Percentiles rank a stretch among this genome's conserved stretches.
phyloP scores from a whole-genome alignment of 345 rosid species.

The Erucastrum elatum region DNA sequence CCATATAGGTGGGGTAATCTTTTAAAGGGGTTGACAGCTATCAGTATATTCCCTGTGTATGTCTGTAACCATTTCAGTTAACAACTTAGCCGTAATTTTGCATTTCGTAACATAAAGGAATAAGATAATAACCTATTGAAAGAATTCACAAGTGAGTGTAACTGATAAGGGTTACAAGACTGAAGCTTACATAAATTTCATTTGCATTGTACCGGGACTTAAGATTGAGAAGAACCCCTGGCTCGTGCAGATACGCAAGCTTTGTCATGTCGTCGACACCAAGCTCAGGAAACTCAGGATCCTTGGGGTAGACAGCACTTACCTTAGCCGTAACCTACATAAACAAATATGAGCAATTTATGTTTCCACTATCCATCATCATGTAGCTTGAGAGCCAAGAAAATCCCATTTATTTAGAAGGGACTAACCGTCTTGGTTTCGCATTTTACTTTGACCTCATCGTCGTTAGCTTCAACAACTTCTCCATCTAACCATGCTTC shows the following conservation, averaged over 20 bases:
- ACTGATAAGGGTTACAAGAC: background rate
- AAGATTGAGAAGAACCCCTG: conserved; percentile 88
- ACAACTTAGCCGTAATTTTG: background rate
- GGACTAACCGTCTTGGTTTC: conserved; percentile 64
- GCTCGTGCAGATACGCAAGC: conserved; percentile 94
- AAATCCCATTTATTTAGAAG: background rate
- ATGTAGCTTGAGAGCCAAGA: conserved; percentile 18
- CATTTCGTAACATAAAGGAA: background rate
- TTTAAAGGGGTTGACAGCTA: conserved; percentile 91
- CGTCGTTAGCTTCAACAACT: conserved; percentile 57
- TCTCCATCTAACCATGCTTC: conserved; percentile 90
- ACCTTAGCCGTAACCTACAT: conserved; percentile 66
- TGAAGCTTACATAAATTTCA: conserved; percentile 86
- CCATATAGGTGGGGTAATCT: conserved; percentile 86
- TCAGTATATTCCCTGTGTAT: conserved; percentile 92
- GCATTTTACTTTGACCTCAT: conserved; percentile 59
- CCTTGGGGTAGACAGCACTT: conserved; percentile 64
- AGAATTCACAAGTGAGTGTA: background rate
- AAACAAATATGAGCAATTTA: background rate
- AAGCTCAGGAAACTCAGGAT: conserved; percentile 78
- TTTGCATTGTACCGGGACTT: conserved; percentile 65
- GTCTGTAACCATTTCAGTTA: conserved; percentile 50
- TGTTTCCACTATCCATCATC: background rate
- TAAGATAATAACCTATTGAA: no score
- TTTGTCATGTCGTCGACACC: conserved; percentile 98